Base-by-base conservation (phyloP, 805 yeast genomes). In the Metahyphopichia silvanorum region DNA sequence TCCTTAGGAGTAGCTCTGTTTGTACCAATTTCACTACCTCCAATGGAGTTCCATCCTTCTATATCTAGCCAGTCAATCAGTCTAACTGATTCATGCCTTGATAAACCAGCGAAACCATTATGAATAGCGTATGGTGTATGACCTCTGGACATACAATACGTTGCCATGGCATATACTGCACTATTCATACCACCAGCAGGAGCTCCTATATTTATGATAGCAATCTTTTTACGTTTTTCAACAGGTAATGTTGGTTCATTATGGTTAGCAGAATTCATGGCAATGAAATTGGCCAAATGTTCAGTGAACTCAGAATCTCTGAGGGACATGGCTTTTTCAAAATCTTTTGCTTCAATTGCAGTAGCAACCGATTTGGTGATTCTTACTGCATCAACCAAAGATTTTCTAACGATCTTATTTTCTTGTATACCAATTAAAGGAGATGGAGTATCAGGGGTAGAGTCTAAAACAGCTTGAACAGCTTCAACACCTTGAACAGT, bases 401-500 rank as follows among this genome's bases (percentile, higher is more conserved):
- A 87, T 53, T 76, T 78, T 46, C 96, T 76, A 29, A 82, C 82
- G 47, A 93, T 79, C 57, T 86, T 83, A 66, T 89, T 91, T 58
- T 88, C 96, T 39, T 74, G 69, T 47, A 91, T 76, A 34, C 94
- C 95, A 60, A 93, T 93, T 77, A 93, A 77, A 34, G 98, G 98
- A 8, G 96, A 85, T 24, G 97, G 97, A 3, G 91, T 84, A 1
- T 79, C 82, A 18, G 96, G 96, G 7, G 95, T 86, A 34, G 83
- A 69, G 33, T 83, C 88, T 47, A 93, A 69, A 13, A 93, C 91
- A 2, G 98, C 98, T 39, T 83, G 81, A 14, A 93, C 95, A 6
- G 98, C 98, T 50, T 88, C 98, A 25, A 91, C 96, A 62, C 98
- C 98, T 69, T 93, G 98, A 46, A 91, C 60, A 12, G 98, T 91